These are phyloP conservation scores for Aspergillus tubingensis DNA, from an alignment of 2,329 filamentous ascomycete species.

Conservation along the genomic window DNA sequence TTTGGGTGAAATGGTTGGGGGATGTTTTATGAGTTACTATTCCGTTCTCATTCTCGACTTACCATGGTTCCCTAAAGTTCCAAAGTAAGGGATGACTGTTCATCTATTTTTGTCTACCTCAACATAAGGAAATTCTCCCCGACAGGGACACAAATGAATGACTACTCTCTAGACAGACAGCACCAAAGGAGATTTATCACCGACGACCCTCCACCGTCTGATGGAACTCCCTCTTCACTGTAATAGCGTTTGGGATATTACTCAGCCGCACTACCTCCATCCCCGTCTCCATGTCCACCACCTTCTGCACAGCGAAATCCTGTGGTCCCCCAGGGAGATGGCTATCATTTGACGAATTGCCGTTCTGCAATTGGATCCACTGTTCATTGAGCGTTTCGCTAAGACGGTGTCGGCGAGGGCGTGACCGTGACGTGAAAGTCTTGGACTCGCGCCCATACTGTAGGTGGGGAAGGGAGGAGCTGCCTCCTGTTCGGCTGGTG, in stretches of 20 bases:
- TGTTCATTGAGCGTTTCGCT: neutral
- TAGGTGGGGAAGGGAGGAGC: neutral
- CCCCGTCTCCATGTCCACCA: neutral
- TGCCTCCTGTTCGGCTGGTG: neutral
- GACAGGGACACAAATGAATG: neutral
- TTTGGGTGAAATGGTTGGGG: too few species aligned
- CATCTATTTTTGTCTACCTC: too few species aligned
- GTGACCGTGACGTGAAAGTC: neutral
- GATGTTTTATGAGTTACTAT: too few species aligned
- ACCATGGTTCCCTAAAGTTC: too few species aligned
- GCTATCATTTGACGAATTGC: neutral
- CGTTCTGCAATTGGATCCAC: constrained; percentile 9
- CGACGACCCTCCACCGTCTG: neutral
- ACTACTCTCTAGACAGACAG: neutral
- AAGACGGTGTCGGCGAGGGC: neutral
- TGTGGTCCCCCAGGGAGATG: neutral
- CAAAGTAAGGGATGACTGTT: too few species aligned
- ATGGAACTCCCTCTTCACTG: constrained; percentile 1
- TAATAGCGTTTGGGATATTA: neutral
- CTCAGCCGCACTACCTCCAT: neutral
- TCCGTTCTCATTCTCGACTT: too few species aligned
- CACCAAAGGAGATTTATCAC: neutral
- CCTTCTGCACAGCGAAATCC: neutral
- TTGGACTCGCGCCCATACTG: constrained; percentile 8
- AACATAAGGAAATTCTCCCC: too few species aligned